Conservation (phyloP, 1,139 yeast species). For the Meyerozyma guilliermondii region DNA sequence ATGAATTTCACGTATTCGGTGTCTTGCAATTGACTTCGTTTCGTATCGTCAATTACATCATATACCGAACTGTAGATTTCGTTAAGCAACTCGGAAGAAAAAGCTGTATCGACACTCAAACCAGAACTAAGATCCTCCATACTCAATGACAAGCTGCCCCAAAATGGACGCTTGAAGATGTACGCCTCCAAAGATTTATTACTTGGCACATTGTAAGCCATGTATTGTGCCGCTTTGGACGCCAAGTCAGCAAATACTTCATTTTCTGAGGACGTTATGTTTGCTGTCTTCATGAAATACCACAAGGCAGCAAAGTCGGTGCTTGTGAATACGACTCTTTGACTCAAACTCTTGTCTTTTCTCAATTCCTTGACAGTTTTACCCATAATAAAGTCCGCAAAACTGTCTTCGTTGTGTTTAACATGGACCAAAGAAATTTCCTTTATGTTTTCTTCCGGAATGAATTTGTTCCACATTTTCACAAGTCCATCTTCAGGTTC, state of each 20-base stretch:
- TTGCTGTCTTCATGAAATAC: conserved; percentile 16
- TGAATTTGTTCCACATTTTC: conserved; percentile 18
- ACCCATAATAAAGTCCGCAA: conserved; percentile 15
- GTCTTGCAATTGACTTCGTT: conserved; percentile 1
- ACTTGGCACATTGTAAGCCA: conserved; percentile 13
- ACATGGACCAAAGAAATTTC: conserved; percentile 3
- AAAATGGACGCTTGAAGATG: conserved; percentile 15
- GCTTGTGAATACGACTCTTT: conserved; percentile 33
- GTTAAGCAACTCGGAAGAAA: conserved; percentile 20
- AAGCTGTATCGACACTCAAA: conserved; percentile 4
- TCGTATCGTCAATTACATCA: background rate
- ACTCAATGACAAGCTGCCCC: conserved; percentile 10
- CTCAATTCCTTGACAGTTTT: conserved; percentile 17
- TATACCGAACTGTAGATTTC: conserved; percentile 23
- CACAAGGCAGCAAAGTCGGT: conserved; percentile 41
- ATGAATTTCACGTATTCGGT: conserved; percentile 9
- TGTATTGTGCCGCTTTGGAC: conserved; percentile 39
- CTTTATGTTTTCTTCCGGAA: conserved; percentile 10
- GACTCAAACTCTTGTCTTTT: conserved; percentile 6
- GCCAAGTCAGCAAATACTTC: conserved; percentile 17
- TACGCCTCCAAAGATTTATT: conserved; percentile 13
- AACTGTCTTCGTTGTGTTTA: conserved; percentile 3
- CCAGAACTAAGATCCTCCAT: conserved; percentile 5
- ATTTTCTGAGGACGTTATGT: conserved; percentile 11
- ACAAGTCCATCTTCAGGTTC: conserved; percentile 40